phyloP scores from a whole-genome alignment of 2,329 filamentous ascomycete species.

The Botrytis deweyae region DNA sequence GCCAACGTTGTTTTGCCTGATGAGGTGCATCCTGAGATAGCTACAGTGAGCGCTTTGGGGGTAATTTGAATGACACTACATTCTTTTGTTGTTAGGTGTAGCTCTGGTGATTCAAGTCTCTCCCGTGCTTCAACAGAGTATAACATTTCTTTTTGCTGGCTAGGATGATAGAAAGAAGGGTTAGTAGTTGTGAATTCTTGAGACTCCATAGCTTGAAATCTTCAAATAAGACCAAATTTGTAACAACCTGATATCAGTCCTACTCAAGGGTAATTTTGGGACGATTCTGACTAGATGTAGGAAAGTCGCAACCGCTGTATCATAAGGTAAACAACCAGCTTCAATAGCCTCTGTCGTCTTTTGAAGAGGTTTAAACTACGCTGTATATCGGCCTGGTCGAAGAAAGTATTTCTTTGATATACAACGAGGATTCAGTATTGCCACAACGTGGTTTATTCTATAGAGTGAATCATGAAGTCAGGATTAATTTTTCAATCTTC shows the following conservation, averaged over 20 bases:
- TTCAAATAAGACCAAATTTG: not conserved
- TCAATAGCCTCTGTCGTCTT: not conserved
- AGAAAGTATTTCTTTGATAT: not conserved
- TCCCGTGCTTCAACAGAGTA: not conserved
- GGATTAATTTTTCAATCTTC: not conserved
- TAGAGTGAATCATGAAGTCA: not conserved
- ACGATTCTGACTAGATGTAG: not conserved
- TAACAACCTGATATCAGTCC: not conserved
- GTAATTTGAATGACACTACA: not conserved
- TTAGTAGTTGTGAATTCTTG: not conserved
- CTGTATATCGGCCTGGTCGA: not conserved
- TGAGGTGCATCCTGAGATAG: conserved; percentile 9
- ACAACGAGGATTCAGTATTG: not conserved
- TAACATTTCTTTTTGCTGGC: not conserved
- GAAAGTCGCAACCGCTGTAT: not conserved
- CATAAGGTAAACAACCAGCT: not conserved
- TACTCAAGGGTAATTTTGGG: too few species aligned
- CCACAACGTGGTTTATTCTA: not conserved
- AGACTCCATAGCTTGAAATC: not conserved
- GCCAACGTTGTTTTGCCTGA: conserved; percentile 19
- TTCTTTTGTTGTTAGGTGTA: not conserved
- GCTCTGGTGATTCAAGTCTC: not conserved
- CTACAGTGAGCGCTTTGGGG: not conserved
- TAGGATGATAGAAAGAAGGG: not conserved
- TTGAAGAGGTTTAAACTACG: not conserved